Conservation (phyloP, 345 rosid species). For the Anacardium occidentale region DNA sequence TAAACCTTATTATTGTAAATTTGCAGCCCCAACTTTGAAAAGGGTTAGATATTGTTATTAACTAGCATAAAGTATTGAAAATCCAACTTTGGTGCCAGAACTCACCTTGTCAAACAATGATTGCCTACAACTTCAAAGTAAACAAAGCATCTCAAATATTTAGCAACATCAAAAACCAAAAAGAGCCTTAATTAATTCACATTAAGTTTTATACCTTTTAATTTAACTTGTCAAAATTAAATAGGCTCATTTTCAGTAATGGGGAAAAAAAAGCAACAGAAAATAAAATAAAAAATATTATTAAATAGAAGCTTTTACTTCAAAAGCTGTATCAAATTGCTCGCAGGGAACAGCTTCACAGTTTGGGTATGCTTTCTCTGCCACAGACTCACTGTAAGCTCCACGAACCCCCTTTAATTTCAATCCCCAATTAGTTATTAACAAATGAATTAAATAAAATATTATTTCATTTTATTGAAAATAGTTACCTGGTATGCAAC, state of each 20-base stretch:
- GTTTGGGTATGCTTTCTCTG: constrained; percentile 88
- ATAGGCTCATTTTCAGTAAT: too few relatives aligned
- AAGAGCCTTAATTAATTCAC: neutral
- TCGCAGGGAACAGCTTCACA: constrained; percentile 98
- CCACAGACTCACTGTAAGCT: constrained; percentile 94
- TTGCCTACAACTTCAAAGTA: neutral
- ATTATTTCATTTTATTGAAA: too few relatives aligned
- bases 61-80: too few relatives aligned
- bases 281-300: neutral
- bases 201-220: neutral
- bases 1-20: neutral
- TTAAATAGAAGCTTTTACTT: constrained; percentile 41
- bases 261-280: neutral
- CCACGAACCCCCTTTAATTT: constrained; percentile 73
- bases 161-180: neutral
- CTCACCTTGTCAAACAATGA: too few relatives aligned
- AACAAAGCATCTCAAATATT: neutral
- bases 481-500: constrained; percentile 89
- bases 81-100: too few relatives aligned
- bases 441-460: neutral
- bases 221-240: too few relatives aligned
- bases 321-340: constrained; percentile 91
- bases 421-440: constrained; percentile 10
- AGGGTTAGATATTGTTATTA: too few relatives aligned
- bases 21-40: neutral